Percentiles rank a stretch among this genome's conserved stretches.
These are phyloP conservation scores for Ziziphus jujuba DNA, from an alignment of 306 rosid species.

Conservation along the genomic window DNA sequence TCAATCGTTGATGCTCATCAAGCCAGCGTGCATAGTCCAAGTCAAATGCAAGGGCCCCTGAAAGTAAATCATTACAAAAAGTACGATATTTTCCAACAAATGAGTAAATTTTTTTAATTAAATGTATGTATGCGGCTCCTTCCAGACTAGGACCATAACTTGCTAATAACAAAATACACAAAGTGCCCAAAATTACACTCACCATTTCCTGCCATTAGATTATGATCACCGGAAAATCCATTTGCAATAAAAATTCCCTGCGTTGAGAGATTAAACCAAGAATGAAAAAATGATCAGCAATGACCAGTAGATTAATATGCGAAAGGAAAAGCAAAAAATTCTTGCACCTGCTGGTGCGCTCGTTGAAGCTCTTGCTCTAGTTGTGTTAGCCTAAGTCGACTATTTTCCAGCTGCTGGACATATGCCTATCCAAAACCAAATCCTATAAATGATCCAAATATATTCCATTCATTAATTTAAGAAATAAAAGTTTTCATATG, in stretches of 20 bases:
- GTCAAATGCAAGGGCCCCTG: slow-evolving; percentile 71
- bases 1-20: slow-evolving; percentile 69
- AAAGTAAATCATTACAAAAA: background rate
- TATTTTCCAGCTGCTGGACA: slow-evolving; percentile 77
- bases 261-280: slow-evolving; percentile 17
- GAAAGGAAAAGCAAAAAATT: slow-evolving; percentile 1
- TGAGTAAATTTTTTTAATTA: too few species aligned
- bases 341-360: slow-evolving; percentile 68
- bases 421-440: slow-evolving; percentile 78
- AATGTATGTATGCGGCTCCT: background rate
- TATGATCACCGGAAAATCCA: slow-evolving; percentile 47
- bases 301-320: background rate
- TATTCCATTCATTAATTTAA: slow-evolving; percentile 30
- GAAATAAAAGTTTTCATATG: background rate
- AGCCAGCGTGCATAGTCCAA: slow-evolving; percentile 74
- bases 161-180: background rate
- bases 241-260: slow-evolving; percentile 43
- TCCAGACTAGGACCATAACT: background rate
- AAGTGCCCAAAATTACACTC: background rate
- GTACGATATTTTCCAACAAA: too few species aligned
- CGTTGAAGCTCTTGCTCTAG: slow-evolving; percentile 78
- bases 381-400: slow-evolving; percentile 62
- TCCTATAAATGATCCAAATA: slow-evolving; percentile 44
- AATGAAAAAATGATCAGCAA: background rate
- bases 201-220: slow-evolving; percentile 59